These are phyloP conservation scores for Casuarina glauca DNA, from an alignment of 306 rosid species.

Conservation along the genomic window DNA sequence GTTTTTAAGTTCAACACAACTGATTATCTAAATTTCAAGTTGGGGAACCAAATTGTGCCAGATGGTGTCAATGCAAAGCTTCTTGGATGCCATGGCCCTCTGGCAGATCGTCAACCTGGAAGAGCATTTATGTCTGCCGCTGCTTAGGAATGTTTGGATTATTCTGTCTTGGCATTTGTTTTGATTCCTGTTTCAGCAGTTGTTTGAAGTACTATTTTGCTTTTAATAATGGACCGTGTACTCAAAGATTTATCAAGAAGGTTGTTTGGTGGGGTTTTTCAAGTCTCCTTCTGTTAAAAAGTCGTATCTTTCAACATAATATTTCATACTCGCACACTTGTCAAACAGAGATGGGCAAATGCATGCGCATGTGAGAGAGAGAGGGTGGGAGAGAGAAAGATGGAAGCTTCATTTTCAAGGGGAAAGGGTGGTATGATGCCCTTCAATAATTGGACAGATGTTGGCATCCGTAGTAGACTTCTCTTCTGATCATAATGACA, in stretches of 20 bases:
- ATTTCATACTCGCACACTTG: too few relatives aligned
- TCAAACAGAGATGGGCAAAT: too few relatives aligned
- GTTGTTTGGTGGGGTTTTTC: neutral
- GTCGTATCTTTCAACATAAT: too few relatives aligned
- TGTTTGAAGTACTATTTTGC: neutral
- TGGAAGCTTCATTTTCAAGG: neutral
- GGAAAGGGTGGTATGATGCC: neutral
- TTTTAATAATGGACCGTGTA: neutral
- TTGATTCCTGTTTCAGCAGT: neutral
- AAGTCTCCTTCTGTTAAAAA: too few relatives aligned
- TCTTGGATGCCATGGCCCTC: slow-evolving; percentile 83
- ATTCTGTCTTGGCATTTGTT: neutral
- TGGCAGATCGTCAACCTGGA: slow-evolving; percentile 68
- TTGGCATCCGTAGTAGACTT: neutral
- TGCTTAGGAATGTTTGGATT: slow-evolving; percentile 26
- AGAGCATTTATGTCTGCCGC: slow-evolving; percentile 58
- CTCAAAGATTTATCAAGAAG: neutral
- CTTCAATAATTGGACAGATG: neutral
- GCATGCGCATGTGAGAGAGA: too few relatives aligned
- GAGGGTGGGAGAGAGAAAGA: too few relatives aligned
- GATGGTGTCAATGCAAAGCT: slow-evolving; percentile 91
- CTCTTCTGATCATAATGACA: neutral
- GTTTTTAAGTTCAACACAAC: slow-evolving; percentile 45
- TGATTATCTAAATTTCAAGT: slow-evolving; percentile 62
- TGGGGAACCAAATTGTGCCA: slow-evolving; percentile 55